phyloP scores from a whole-genome alignment of 2,329 filamentous ascomycete genomes.

The Sporothrix luriei region DNA sequence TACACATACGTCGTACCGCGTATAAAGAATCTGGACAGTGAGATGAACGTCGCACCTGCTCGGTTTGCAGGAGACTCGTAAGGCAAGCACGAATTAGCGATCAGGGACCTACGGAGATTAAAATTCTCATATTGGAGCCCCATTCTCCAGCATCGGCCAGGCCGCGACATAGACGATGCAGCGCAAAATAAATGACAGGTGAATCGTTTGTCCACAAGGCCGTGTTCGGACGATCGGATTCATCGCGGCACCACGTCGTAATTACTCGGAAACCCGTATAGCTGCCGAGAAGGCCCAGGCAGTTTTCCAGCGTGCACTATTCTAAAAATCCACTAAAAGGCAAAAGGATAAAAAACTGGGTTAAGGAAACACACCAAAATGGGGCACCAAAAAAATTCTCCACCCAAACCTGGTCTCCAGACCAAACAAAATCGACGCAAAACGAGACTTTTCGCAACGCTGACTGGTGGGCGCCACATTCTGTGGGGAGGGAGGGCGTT shows the following conservation, averaged over 20 bases:
- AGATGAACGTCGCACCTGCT: not conserved
- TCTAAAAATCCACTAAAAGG: slow-evolving; percentile 2
- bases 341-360: slow-evolving; percentile 1
- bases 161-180: not conserved
- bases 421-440: slow-evolving; percentile 35
- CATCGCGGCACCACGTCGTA: slow-evolving; percentile 34
- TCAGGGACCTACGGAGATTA: slow-evolving; percentile 1
- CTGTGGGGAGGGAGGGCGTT: slow-evolving; percentile 8
- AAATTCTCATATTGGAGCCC: not conserved
- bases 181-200: not conserved
- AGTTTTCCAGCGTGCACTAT: slow-evolving; percentile 2
- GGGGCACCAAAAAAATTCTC: slow-evolving; percentile 12
- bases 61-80: not conserved
- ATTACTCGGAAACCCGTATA: slow-evolving; percentile 36
- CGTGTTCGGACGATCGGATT: slow-evolving; percentile 36
- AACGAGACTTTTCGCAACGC: slow-evolving; percentile 19
- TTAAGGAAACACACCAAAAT: not conserved
- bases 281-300: slow-evolving; percentile 34
- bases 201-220: not conserved
- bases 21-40: not conserved
- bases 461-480: slow-evolving; percentile 10
- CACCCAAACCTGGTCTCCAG: slow-evolving; percentile 33
- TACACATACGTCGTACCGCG: too few relatives aligned
- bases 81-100: slow-evolving; percentile 3
- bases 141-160: not conserved